A percentile compares a stretch with the other conserved stretches of the same genome.
phyloP scores from a whole-genome alignment of 805 yeast genomes.

The Cyberlindnera euphorbiae region DNA sequence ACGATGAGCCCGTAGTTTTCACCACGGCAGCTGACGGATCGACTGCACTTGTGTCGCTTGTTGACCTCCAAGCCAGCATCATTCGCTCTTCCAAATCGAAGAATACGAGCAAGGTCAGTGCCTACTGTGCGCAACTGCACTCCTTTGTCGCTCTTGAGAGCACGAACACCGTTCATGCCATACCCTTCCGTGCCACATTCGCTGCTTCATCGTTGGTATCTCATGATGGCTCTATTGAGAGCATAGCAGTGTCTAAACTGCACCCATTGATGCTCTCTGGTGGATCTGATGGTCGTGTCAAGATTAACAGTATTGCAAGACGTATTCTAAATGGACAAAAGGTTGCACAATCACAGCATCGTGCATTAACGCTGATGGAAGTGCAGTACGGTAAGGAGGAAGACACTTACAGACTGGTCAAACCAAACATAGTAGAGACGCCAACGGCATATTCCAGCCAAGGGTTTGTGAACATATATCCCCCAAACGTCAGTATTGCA shows the following conservation, averaged over 20 bases:
- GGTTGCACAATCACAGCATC: conserved; percentile 26
- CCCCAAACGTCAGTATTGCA: conserved; percentile 47
- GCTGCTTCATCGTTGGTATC: conserved; percentile 31
- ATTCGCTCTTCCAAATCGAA: conserved; percentile 29
- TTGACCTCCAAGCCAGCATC: conserved; percentile 27
- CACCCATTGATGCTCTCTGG: conserved; percentile 48
- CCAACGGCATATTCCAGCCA: conserved; percentile 24
- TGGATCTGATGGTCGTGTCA: conserved; percentile 44
- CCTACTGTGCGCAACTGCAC: conserved; percentile 30
- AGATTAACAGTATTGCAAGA: conserved; percentile 37
- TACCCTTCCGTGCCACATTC: conserved; percentile 34
- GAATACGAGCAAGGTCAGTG: conserved; percentile 27
- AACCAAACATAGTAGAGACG: conserved; percentile 32
- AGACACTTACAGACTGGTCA: conserved; percentile 38
- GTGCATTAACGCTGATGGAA: conserved; percentile 31
- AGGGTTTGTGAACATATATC: conserved; percentile 32
- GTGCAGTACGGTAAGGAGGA: conserved; percentile 37
- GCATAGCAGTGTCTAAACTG: conserved; percentile 34
- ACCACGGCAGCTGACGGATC: conserved; percentile 41
- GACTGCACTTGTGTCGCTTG: conserved; percentile 31
- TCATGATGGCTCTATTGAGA: conserved; percentile 37
- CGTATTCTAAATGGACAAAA: conserved; percentile 32
- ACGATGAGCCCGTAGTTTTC: conserved; percentile 29
- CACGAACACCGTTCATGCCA: conserved; percentile 30
- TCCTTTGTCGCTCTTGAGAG: conserved; percentile 41